These are phyloP conservation scores for Tolypocladium amazonense DNA, from an alignment of 2,329 filamentous ascomycete genomes.

Conservation along the genomic window DNA sequence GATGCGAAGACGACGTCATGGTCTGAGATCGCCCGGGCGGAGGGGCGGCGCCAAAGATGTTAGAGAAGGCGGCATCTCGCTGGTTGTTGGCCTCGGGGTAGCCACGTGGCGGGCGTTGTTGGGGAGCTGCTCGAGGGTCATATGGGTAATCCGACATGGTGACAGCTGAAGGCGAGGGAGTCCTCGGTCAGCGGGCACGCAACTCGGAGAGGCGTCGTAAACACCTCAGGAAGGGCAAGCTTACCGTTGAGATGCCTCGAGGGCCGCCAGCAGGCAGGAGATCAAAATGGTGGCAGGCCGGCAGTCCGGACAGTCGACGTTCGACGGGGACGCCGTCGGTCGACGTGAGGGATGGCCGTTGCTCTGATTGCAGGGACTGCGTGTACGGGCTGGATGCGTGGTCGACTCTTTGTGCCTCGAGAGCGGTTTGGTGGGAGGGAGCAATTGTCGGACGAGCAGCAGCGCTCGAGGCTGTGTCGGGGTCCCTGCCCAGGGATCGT, in stretches of 20 bases:
- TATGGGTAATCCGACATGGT: conserved; percentile 50
- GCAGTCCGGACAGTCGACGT: conserved; percentile 12
- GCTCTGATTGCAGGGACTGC: neutral
- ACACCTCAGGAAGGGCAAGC: conserved; percentile 5
- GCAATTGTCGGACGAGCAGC: neutral
- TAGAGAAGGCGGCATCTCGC: conserved; percentile 90
- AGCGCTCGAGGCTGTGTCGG: neutral
- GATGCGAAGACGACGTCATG: conserved; percentile 66
- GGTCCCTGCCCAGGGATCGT: conserved; percentile 2
- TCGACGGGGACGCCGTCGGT: conserved; percentile 21
- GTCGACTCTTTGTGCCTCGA: neutral
- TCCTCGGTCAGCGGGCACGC: neutral
- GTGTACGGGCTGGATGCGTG: neutral
- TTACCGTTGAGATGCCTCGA: conserved; percentile 10
- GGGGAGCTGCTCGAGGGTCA: conserved; percentile 37
- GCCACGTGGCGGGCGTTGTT: conserved; percentile 26
- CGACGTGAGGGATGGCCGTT: conserved; percentile 6
- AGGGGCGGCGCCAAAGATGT: conserved; percentile 85
- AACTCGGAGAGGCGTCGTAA: neutral
- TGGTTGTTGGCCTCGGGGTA: conserved; percentile 49
- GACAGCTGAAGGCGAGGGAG: neutral
- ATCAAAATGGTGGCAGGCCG: conserved; percentile 13
- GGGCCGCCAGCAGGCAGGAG: conserved; percentile 8
- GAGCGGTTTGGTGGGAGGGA: neutral
- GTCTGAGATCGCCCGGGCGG: conserved; percentile 87